Base-by-base conservation (phyloP, 2,329 filamentous ascomycete species). In the Salinomyces thailandicus region DNA sequence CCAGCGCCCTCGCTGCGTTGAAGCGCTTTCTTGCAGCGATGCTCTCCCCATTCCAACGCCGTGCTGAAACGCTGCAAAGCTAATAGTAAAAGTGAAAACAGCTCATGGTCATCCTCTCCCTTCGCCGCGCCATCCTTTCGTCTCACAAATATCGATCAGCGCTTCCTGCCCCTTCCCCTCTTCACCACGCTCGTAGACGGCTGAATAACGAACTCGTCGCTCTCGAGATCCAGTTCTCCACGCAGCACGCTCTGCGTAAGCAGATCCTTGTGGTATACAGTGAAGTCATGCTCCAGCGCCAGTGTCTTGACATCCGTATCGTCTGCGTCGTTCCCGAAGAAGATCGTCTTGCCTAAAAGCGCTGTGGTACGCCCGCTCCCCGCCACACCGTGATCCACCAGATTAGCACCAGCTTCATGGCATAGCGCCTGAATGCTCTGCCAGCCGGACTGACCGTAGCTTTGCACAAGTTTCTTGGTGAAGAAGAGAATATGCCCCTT, bases 401-500 rank as follows among this genome's bases (percentile, higher is more conserved):
- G 44, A 4, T 39, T 49, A 1, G 61, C 64, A 3, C 67, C 66
- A 5, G 58, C 57, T 4, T 55, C 53, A 20, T 50, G 52, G 14
- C 52, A 57, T 1, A 69, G 53, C 4, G 54, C 45, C 20, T 60
- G 51, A 4, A 69, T 54, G n/a, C 63, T 59, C 1, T 45, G 37
- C 42, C 62, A 67, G 2, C 50, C 51, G 22, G 9, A 3, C 3
- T 58, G 56, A 4, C 49, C 52, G n/a, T 59, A 55, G n/a, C 51
- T 47, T 14, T 48, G 50, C 24, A 56, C 57, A 12, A 65, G 51
- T 2, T 56, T 49, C 7, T 57, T 57, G 0, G 68, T 71, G 50
- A 71, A 63, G 46, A 68, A 72, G 17, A 73, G 55, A 5, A 59
- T 63, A 44, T 64, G 67, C 40, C 64, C 64, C 1, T 57, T 39